phyloP scores from a whole-genome alignment of 129 eudicot genomes.

The Arctium minus region DNA sequence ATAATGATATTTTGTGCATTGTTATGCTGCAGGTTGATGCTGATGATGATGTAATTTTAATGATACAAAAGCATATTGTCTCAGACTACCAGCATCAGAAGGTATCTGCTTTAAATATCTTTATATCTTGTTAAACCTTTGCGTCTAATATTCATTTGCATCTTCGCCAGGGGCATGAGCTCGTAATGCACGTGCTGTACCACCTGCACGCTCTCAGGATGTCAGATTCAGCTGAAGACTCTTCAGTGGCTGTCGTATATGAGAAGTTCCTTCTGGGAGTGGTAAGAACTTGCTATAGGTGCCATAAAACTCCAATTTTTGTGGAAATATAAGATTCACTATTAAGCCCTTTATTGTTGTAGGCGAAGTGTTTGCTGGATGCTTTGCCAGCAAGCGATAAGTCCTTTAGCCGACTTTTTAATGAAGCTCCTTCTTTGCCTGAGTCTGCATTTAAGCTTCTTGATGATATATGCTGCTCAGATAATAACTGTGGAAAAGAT shows the following conservation, averaged over 20 bases:
- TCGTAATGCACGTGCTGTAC: slow-evolving; percentile 79
- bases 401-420: slow-evolving; percentile 88
- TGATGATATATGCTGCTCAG: slow-evolving; percentile 64
- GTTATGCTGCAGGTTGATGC: slow-evolving; percentile 55
- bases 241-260: slow-evolving; percentile 55
- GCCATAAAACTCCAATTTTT: background rate
- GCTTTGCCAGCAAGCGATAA: slow-evolving; percentile 81
- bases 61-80: slow-evolving; percentile 63
- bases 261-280: slow-evolving; percentile 84
- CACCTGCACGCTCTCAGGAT: slow-evolving; percentile 60
- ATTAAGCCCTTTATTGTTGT: slow-evolving; percentile 1
- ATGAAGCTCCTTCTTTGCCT: slow-evolving; percentile 83
- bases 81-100: slow-evolving; percentile 75
- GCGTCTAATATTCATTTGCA: background rate
- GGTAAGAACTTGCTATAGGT: slow-evolving; percentile 41
- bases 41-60: slow-evolving; percentile 49
- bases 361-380: slow-evolving; percentile 80
- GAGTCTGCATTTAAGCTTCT: slow-evolving; percentile 73
- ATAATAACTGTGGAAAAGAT: slow-evolving; percentile 43
- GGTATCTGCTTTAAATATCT: slow-evolving; percentile 42
- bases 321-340: background rate
- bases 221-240: slow-evolving; percentile 46
- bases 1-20: background rate
- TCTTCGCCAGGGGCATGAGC: slow-evolving; percentile 85
- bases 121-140: slow-evolving; percentile 5